Conservation (phyloP, 208 protist genomes). For the Leishmania aethiopica region DNA sequence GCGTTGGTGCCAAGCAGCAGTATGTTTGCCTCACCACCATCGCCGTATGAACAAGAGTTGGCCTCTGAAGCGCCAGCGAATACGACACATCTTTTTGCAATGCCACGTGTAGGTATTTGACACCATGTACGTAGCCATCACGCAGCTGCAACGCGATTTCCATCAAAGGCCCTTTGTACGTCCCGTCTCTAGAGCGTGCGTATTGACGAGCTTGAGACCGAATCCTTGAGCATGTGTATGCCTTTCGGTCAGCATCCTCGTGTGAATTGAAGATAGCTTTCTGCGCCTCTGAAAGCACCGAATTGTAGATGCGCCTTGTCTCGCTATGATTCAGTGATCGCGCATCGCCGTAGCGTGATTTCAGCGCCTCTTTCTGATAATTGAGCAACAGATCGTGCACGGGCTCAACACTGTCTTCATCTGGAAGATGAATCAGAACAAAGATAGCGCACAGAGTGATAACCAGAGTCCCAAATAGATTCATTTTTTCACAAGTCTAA, state of each 20-base stretch:
- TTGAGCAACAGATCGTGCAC: slow-evolving; percentile 11
- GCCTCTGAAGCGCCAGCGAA: slow-evolving; percentile 18
- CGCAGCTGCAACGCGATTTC: slow-evolving; percentile 59
- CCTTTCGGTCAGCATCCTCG: slow-evolving; percentile 19
- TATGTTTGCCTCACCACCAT: slow-evolving; percentile 46
- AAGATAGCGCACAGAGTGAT: slow-evolving; percentile 4
- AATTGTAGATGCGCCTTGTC: slow-evolving; percentile 45
- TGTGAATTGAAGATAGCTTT: slow-evolving; percentile 20
- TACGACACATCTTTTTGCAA: slow-evolving; percentile 42
- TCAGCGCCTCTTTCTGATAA: slow-evolving; percentile 27
- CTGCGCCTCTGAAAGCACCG: slow-evolving; percentile 38
- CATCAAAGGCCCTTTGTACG: slow-evolving; percentile 29
- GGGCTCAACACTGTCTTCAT: slow-evolving; percentile 26
- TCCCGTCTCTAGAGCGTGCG: slow-evolving; percentile 55
- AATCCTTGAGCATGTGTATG: slow-evolving; percentile 45
- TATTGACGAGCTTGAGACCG: slow-evolving; percentile 49
- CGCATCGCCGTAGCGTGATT: slow-evolving; percentile 32
- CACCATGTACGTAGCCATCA: slow-evolving; percentile 61
- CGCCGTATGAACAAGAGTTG: slow-evolving; percentile 35
- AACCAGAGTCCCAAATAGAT: slow-evolving; percentile 2
- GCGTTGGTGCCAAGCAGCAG: slow-evolving; percentile 48
- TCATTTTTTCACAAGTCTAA: background rate
- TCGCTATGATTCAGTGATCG: slow-evolving; percentile 49
- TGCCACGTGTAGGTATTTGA: slow-evolving; percentile 41
- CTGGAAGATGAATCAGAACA: slow-evolving; percentile 13